Base-by-base conservation (phyloP, 2,329 filamentous ascomycete genomes). In the Colletotrichum tanaceti region DNA sequence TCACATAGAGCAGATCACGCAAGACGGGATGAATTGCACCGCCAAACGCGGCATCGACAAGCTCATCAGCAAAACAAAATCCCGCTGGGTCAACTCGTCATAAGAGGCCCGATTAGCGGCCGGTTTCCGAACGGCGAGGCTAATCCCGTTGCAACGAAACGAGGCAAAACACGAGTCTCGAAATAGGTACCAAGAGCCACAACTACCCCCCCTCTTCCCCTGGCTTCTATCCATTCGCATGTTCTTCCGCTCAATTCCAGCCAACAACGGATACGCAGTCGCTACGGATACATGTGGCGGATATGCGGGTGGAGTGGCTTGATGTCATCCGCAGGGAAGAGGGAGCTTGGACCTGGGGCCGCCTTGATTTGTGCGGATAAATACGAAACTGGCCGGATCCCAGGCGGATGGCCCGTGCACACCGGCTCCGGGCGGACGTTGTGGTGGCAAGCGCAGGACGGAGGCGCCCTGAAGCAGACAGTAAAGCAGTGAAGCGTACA, bases 321-420 rank as follows among this genome's bases (percentile, higher is more conserved):
- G 66, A 69, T 69, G 66, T 69, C 66, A 69, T 69, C 49, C 65
- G 41, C 55, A 68, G 65, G 65, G 65, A 68, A 60, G 22, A 59
- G 28, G 63, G 57, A 66, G 66, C 66, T 69, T 69, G 66, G 66
- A 57, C 66, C 66, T 47, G 49, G 47, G 66, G 57, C 66, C 35
- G 66, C 66, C 66, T 69, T 69, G 66, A 69, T 69, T 69, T 69
- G 66, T 24, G 66, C 66, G 62, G 66, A 66, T 69, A 69, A 57
- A 66, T 69, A 57, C 66, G 66, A 69, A 66, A 69, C 66, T 66
- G 49, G 22, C 35, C 53, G 50, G 38, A 66, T 66, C 61, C 61
- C 54, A 59, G 43, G 5, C 43, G 38, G 14, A 2, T 69, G 66
- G 38, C 38, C 66, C 57, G 55, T 66, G 66, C 63, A 2, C 55